phyloP scores from a whole-genome alignment of 768 basidiomycete genomes.

The Naganishia vishniacii region DNA sequence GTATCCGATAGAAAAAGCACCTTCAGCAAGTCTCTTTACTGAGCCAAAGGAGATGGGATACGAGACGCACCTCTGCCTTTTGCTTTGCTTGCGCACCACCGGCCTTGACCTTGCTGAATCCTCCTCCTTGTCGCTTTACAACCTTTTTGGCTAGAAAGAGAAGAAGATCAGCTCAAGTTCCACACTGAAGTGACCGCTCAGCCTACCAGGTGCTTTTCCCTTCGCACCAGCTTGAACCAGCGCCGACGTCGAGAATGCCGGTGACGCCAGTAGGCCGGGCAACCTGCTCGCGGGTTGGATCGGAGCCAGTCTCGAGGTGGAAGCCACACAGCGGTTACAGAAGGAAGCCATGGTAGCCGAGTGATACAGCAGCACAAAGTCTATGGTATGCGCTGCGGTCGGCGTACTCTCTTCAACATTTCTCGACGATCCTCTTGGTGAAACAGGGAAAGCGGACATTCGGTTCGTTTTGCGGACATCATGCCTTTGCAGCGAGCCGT shows the following conservation, averaged over 20 bases:
- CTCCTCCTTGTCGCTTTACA: conserved; percentile 27
- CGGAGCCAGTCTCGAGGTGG: conserved; percentile 11
- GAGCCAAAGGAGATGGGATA: background rate
- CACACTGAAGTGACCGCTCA: background rate
- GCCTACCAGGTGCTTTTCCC: conserved; percentile 27
- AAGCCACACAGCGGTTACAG: conserved; percentile 21
- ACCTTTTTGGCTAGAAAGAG: conserved; percentile 14
- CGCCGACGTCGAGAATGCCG: conserved; percentile 29
- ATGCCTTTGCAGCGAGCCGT: background rate
- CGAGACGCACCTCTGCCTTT: conserved; percentile 19
- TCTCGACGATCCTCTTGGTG: background rate
- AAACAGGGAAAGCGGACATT: conserved; percentile 19
- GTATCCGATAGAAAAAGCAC: conserved; percentile 11
- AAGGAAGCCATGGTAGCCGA: conserved; percentile 19
- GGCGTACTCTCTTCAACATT: background rate
- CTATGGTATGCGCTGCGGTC: too few relatives aligned
- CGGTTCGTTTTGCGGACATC: background rate
- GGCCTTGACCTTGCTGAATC: conserved; percentile 27
- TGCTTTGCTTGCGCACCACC: conserved; percentile 18
- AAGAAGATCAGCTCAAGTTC: background rate
- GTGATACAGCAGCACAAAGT: too few relatives aligned
- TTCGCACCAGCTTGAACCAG: conserved; percentile 30
- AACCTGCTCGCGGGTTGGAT: background rate
- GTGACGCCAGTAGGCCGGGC: background rate
- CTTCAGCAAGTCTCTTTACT: too few relatives aligned